Percentiles rank a stretch among this genome's conserved stretches.
Evolutionary conservation across 306 rosid genomes (phyloP).

Genomic region (Vigna reflexopilosa): DNA sequence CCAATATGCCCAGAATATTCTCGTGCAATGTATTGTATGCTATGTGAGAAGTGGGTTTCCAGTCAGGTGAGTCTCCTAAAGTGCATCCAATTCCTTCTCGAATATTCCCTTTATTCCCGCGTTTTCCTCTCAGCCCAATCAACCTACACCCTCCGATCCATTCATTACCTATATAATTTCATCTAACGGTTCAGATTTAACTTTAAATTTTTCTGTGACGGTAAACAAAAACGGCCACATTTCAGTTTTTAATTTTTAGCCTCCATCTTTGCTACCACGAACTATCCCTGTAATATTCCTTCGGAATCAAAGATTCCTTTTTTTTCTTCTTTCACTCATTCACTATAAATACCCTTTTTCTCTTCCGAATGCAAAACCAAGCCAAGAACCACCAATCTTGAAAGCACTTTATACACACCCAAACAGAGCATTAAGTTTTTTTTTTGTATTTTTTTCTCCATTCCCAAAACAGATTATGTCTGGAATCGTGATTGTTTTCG

Average conservation of each 20-base stretch:
- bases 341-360: slow-evolving; percentile 58
- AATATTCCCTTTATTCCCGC: slow-evolving; percentile 59
- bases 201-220: background rate
- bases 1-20: slow-evolving; percentile 53
- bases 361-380: background rate
- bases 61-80: background rate
- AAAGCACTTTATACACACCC: slow-evolving; percentile 22
- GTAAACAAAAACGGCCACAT: background rate
- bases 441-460: background rate
- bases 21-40: background rate
- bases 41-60: slow-evolving; percentile 31
- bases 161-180: background rate
- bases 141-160: slow-evolving; percentile 20
- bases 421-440: background rate
- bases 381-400: slow-evolving; percentile 28
- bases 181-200: slow-evolving; percentile 35
- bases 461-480: slow-evolving; percentile 51
- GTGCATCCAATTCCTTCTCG: slow-evolving; percentile 45
- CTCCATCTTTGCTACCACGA: background rate
- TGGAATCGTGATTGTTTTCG: slow-evolving; percentile 66
- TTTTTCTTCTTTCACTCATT: background rate
- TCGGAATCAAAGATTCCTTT: slow-evolving; percentile 43
- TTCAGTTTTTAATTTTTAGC: background rate
- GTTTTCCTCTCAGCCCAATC: background rate
- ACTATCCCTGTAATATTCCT: slow-evolving; percentile 58